These are phyloP conservation scores for Casuarina glauca DNA, from an alignment of 306 rosid species.

Conservation along the genomic window DNA sequence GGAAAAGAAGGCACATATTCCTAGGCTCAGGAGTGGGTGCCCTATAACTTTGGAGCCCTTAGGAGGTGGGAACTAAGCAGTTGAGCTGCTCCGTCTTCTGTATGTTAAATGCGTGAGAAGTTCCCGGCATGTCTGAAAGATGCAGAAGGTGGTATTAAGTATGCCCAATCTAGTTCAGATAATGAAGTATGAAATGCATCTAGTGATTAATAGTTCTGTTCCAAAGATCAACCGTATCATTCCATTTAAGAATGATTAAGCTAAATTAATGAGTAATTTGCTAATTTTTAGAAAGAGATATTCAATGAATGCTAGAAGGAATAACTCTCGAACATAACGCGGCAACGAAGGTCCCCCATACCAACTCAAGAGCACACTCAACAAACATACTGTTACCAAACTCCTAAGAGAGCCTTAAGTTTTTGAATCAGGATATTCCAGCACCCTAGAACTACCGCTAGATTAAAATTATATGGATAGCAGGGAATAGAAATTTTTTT, in stretches of 20 bases:
- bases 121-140: slow-evolving; percentile 4
- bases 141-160: not conserved
- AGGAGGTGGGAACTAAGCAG: slow-evolving; percentile 18
- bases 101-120: slow-evolving; percentile 12
- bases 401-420: not conserved
- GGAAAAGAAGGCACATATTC: slow-evolving; percentile 71
- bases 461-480: not conserved
- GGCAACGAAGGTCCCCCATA: not conserved
- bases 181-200: too few relatives aligned
- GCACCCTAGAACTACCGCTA: not conserved
- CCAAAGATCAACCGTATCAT: too few relatives aligned
- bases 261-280: too few relatives aligned
- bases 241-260: too few relatives aligned
- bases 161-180: not conserved
- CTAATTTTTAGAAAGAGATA: too few relatives aligned
- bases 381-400: not conserved
- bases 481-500: not conserved
- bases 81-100: not conserved
- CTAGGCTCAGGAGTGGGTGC: slow-evolving; percentile 60
- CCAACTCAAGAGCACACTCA: not conserved
- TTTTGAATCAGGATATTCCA: not conserved
- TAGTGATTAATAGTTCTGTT: too few relatives aligned
- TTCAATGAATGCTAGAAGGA: too few relatives aligned
- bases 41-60: slow-evolving; percentile 69
- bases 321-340: too few relatives aligned